These are phyloP conservation scores for Arbutus unedo DNA, from an alignment of 148 eudicot genomes.

Conservation along the genomic window DNA sequence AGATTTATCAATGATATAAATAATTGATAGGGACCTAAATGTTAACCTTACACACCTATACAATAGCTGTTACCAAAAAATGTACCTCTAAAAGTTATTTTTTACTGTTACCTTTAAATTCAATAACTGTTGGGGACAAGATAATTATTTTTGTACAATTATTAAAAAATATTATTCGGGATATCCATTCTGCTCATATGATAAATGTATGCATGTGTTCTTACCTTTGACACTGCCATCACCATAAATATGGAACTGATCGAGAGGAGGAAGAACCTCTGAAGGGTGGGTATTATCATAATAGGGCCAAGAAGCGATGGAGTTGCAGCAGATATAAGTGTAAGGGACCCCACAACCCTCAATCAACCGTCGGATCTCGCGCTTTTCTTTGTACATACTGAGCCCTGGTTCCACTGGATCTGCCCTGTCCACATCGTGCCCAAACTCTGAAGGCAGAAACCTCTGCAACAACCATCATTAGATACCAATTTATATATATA, in stretches of 20 bases:
- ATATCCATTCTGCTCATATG: too few species aligned
- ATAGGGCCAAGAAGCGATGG: conserved; percentile 56
- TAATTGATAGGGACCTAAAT: too few species aligned
- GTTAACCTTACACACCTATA: too few species aligned
- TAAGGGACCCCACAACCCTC: conserved; percentile 39
- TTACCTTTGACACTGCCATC: conserved; percentile 48
- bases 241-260: conserved; percentile 46
- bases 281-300: conserved; percentile 45
- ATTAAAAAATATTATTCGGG: too few species aligned
- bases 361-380: conserved; percentile 26
- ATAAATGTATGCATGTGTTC: neutral
- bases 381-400: conserved; percentile 40
- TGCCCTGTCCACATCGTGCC: conserved; percentile 49
- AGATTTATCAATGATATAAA: too few species aligned
- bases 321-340: conserved; percentile 50
- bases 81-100: too few species aligned
- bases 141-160: too few species aligned
- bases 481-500: too few species aligned
- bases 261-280: conserved; percentile 39
- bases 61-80: too few species aligned
- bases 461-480: conserved; percentile 20
- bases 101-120: too few species aligned
- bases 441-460: conserved; percentile 48
- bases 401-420: conserved; percentile 50
- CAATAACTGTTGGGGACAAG: too few species aligned